phyloP scores from a whole-genome alignment of 257 asterid species.

The Linderniella brevidens region DNA sequence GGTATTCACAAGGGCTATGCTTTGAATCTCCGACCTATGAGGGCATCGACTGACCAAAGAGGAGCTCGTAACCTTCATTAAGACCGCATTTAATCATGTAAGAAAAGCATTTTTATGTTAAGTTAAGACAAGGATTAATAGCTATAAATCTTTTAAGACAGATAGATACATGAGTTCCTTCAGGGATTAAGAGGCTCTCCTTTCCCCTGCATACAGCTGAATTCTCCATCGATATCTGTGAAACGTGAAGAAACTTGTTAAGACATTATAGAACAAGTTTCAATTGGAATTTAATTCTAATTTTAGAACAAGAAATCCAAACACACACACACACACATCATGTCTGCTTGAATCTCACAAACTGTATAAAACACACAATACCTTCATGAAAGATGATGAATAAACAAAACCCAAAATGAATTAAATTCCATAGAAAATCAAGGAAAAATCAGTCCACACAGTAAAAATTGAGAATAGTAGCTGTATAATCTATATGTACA shows the following conservation, averaged over 20 bases:
- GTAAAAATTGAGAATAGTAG: not conserved
- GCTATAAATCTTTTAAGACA: slow-evolving; percentile 4
- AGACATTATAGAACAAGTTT: not conserved
- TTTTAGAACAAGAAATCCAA: not conserved
- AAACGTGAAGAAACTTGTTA: not conserved
- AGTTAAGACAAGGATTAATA: slow-evolving; percentile 9
- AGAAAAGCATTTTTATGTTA: too few species aligned
- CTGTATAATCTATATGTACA: slow-evolving; percentile 2
- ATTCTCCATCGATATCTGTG: slow-evolving; percentile 45
- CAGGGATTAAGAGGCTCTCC: slow-evolving; percentile 76
- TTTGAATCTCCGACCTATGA: slow-evolving; percentile 78
- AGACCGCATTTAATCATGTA: slow-evolving; percentile 7
- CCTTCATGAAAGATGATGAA: too few species aligned
- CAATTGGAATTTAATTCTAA: not conserved
- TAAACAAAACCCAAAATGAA: too few species aligned
- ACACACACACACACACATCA: not conserved
- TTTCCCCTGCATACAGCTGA: slow-evolving; percentile 57
- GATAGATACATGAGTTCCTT: slow-evolving; percentile 40
- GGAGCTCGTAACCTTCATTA: slow-evolving; percentile 55
- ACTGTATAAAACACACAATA: too few species aligned
- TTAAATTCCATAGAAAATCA: too few species aligned
- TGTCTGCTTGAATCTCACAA: too few species aligned
- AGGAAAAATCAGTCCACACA: not conserved
- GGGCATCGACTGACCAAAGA: slow-evolving; percentile 61
- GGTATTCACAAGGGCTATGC: slow-evolving; percentile 50